Percentiles rank a stretch among this genome's conserved stretches.
Evolutionary conservation across 768 basidiomycete genomes (phyloP).

Genomic region (Boletellus ananas): DNA sequence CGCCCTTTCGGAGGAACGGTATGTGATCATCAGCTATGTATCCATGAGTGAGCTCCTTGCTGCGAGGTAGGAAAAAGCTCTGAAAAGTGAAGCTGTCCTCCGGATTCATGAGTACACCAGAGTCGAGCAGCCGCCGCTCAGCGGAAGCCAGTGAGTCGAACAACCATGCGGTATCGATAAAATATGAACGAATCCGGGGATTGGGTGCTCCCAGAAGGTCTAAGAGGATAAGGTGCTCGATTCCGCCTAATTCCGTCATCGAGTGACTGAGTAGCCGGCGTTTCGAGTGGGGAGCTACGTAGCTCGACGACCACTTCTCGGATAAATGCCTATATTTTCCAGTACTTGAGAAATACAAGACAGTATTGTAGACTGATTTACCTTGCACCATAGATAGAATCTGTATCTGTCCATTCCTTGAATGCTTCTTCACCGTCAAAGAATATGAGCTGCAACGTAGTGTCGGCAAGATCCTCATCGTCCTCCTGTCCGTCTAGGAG

Average conservation of each 20-base stretch:
- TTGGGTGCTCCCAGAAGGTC: slow-evolving; percentile 82
- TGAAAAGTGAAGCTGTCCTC: slow-evolving; percentile 41
- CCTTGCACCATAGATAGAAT: slow-evolving; percentile 96
- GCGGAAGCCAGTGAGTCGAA: slow-evolving; percentile 71
- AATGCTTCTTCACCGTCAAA: slow-evolving; percentile 99
- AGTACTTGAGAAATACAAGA: background rate
- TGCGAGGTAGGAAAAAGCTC: slow-evolving; percentile 62
- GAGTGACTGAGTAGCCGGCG: slow-evolving; percentile 53
- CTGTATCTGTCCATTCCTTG: slow-evolving; percentile 78
- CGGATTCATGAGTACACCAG: slow-evolving; percentile 54
- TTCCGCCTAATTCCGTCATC: slow-evolving; percentile 64
- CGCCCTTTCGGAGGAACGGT: slow-evolving; percentile 81
- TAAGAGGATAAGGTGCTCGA: slow-evolving; percentile 89
- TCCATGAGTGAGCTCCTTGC: slow-evolving; percentile 39
- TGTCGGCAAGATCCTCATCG: slow-evolving; percentile 76
- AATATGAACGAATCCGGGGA: slow-evolving; percentile 79
- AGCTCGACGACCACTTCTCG: slow-evolving; percentile 73
- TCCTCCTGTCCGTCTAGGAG: slow-evolving; percentile 55
- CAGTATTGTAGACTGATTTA: slow-evolving; percentile 25
- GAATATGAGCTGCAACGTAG: slow-evolving; percentile 88
- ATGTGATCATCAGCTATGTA: slow-evolving; percentile 91
- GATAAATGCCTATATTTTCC: slow-evolving; percentile 71
- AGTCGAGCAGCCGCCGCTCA: slow-evolving; percentile 68
- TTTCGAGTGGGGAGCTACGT: slow-evolving; percentile 55
- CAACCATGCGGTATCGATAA: slow-evolving; percentile 87